Conservation (phyloP, 1,139 yeast genomes). For the Suhomyces panamericanus region DNA sequence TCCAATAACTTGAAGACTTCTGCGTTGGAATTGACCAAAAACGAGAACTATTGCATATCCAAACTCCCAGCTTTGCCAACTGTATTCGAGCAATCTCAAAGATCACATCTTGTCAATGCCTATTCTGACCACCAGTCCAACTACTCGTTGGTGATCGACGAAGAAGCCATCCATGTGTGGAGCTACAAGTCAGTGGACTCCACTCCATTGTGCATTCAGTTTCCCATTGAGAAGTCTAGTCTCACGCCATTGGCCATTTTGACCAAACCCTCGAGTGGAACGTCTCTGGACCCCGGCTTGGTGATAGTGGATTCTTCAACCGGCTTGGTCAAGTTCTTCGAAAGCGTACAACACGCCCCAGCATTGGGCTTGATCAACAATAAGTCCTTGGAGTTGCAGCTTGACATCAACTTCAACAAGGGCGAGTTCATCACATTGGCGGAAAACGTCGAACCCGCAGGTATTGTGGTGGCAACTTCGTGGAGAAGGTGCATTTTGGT, state of each 20-base stretch:
- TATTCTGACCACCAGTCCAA: slow-evolving; percentile 54
- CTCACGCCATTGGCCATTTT: slow-evolving; percentile 57
- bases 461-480: slow-evolving; percentile 70
- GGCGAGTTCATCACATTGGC: slow-evolving; percentile 60
- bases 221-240: slow-evolving; percentile 29
- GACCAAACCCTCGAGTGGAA: slow-evolving; percentile 64
- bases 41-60: slow-evolving; percentile 58
- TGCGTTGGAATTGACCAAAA: slow-evolving; percentile 56
- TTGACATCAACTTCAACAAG: slow-evolving; percentile 39
- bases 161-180: slow-evolving; percentile 65
- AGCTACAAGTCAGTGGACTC: slow-evolving; percentile 60
- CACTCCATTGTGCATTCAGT: slow-evolving; percentile 57
- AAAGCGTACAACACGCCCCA: slow-evolving; percentile 66
- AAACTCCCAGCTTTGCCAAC: slow-evolving; percentile 60
- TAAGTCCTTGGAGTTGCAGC: slow-evolving; percentile 34
- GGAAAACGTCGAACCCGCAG: slow-evolving; percentile 72
- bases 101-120: slow-evolving; percentile 39
- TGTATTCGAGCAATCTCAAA: slow-evolving; percentile 28
- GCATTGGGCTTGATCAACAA: slow-evolving; percentile 61
- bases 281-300: slow-evolving; percentile 64
- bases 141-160: slow-evolving; percentile 56
- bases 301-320: slow-evolving; percentile 55
- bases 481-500: slow-evolving; percentile 65
- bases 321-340: slow-evolving; percentile 64
- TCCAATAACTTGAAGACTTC: slow-evolving; percentile 6